Conservation (phyloP, 192 early-diverging fungal species). For the Coemansia erecta region DNA sequence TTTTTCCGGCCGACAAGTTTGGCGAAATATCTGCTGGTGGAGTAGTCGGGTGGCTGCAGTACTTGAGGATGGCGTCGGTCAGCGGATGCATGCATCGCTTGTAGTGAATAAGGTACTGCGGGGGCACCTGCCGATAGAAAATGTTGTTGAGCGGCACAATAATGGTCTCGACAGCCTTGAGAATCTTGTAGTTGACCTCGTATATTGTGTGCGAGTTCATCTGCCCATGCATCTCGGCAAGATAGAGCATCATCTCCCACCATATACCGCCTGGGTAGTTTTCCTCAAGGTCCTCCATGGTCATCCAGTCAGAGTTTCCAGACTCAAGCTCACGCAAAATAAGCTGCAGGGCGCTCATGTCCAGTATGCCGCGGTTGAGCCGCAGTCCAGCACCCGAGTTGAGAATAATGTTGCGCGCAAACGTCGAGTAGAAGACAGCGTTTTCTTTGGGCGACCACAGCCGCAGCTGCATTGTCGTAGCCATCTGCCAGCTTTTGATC, state of each 20-base stretch:
- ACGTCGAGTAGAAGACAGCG: constrained; percentile 18
- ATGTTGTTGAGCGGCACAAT: constrained; percentile 37
- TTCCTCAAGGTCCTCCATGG: constrained; percentile 28
- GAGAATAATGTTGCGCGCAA: constrained; percentile 28
- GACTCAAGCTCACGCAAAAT: constrained; percentile 30
- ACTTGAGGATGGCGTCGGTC: constrained; percentile 14
- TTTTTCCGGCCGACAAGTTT: too few relatives aligned
- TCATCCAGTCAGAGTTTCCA: constrained; percentile 20
- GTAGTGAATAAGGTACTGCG: constrained; percentile 15
- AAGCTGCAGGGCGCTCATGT: constrained; percentile 27
- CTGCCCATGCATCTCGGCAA: constrained; percentile 37
- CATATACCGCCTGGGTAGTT: constrained; percentile 37
- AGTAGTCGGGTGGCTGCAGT: constrained; percentile 15
- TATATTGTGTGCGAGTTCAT: constrained; percentile 27
- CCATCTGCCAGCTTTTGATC: constrained; percentile 34
- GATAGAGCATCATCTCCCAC: constrained; percentile 39
- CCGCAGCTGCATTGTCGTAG: constrained; percentile 22
- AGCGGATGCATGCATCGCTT: constrained; percentile 20
- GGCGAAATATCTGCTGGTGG: background rate
- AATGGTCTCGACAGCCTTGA: constrained; percentile 35
- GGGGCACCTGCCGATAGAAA: constrained; percentile 18
- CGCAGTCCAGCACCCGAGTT: constrained; percentile 14
- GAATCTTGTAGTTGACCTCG: constrained; percentile 44
- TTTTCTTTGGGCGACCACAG: constrained; percentile 36
- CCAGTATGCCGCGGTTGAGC: constrained; percentile 29